A percentile compares a stretch with the other conserved stretches of the same genome.
phyloP scores from a whole-genome alignment of 331 rosid genomes.

The Acacia concinna region DNA sequence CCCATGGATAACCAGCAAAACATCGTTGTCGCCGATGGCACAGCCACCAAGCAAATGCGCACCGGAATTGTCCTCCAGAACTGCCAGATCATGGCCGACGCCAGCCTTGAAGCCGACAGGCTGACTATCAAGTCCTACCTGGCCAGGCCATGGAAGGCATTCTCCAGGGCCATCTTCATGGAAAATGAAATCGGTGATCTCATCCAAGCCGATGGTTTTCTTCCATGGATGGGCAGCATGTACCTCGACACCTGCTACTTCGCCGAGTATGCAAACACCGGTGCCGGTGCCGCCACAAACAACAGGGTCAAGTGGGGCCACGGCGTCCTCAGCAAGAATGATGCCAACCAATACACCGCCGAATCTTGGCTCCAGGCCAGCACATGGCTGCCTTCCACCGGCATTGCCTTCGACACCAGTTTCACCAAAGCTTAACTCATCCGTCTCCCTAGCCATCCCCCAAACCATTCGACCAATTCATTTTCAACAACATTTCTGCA shows the following conservation, averaged over 20 bases:
- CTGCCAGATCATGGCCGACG: slow-evolving; percentile 45
- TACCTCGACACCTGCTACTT: slow-evolving; percentile 30
- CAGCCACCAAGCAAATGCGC: neutral
- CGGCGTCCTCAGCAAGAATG: slow-evolving; percentile 33
- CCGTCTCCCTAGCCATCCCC: neutral
- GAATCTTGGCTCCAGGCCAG: slow-evolving; percentile 39
- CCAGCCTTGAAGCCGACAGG: neutral
- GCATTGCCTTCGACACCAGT: slow-evolving; percentile 37
- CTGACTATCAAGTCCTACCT: slow-evolving; percentile 15
- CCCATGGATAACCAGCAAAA: slow-evolving; percentile 35
- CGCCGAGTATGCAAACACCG: slow-evolving; percentile 57
- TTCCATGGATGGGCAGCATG: slow-evolving; percentile 41
- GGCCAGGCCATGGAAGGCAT: slow-evolving; percentile 65
- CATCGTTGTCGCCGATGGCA: slow-evolving; percentile 44
- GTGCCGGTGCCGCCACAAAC: slow-evolving; percentile 37
- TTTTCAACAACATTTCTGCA: neutral
- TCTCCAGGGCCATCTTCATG: slow-evolving; percentile 49
- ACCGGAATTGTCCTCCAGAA: slow-evolving; percentile 39
- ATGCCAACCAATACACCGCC: slow-evolving; percentile 49
- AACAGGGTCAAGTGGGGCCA: slow-evolving; percentile 38
- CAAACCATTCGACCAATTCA: neutral
- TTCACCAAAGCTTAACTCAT: slow-evolving; percentile 12
- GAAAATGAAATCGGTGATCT: slow-evolving; percentile 38
- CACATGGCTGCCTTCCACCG: slow-evolving; percentile 50
- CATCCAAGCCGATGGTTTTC: slow-evolving; percentile 39